phyloP scores from a whole-genome alignment of 176 grass and related monocot genomes.

The Elaeis guineensis region DNA sequence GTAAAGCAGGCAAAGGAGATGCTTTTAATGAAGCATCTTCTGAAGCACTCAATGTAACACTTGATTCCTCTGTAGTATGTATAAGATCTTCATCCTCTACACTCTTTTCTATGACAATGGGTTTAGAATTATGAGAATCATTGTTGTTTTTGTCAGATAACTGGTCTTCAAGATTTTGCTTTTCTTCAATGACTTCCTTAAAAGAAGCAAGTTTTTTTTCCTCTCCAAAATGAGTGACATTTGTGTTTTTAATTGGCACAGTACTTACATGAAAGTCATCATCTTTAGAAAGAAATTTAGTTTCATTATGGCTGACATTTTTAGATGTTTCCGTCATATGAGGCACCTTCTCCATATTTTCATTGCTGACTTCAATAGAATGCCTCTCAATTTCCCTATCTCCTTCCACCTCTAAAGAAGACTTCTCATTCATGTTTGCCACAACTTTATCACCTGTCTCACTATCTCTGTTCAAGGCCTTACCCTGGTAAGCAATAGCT shows the following conservation, averaged over 20 bases:
- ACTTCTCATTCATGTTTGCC: slow-evolving; percentile 21
- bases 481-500: slow-evolving; percentile 79
- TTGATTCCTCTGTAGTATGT: slow-evolving; percentile 15
- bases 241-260: slow-evolving; percentile 15
- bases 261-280: slow-evolving; percentile 18
- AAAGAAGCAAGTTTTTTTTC: slow-evolving; percentile 28
- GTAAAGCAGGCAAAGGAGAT: slow-evolving; percentile 17
- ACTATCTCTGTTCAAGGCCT: slow-evolving; percentile 37
- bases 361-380: slow-evolving; percentile 21
- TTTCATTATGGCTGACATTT: slow-evolving; percentile 18
- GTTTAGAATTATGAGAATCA: slow-evolving; percentile 1
- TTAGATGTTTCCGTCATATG: slow-evolving; percentile 13
- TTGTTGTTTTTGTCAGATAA: slow-evolving; percentile 17
- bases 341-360: slow-evolving; percentile 9
- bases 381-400: slow-evolving; percentile 10
- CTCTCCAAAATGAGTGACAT: slow-evolving; percentile 28
- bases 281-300: slow-evolving; percentile 19
- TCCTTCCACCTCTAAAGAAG: slow-evolving; percentile 32
- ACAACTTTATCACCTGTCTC: slow-evolving; percentile 10
- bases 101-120: background rate
- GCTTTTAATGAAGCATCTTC: slow-evolving; percentile 14
- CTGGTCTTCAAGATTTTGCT: slow-evolving; percentile 20
- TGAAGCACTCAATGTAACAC: slow-evolving; percentile 28
- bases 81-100: slow-evolving; percentile 17
- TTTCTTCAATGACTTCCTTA: slow-evolving; percentile 31